Conservation (phyloP, 202 grass and related monocot species). For the Setaria italica region DNA sequence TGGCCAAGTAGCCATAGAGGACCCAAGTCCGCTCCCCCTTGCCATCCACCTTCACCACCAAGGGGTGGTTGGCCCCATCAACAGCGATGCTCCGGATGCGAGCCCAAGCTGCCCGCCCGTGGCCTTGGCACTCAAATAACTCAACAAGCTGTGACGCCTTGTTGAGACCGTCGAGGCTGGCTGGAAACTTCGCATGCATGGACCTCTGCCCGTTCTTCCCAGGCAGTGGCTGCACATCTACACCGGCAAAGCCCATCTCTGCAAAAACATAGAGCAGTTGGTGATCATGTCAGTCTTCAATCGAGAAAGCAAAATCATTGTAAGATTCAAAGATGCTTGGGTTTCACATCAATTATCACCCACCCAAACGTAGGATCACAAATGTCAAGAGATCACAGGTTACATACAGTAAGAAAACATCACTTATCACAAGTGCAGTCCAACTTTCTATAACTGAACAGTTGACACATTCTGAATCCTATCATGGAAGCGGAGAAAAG, state of each 20-base stretch:
- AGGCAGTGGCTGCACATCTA: conserved; percentile 49
- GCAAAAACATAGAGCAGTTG: conserved; percentile 29
- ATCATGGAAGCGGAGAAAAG: conserved; percentile 9
- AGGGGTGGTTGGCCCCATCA: conserved; percentile 43
- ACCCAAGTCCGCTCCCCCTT: conserved; percentile 60
- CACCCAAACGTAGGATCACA: background rate
- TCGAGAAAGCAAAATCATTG: background rate
- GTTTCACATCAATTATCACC: background rate
- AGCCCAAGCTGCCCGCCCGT: conserved; percentile 55
- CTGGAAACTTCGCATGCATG: conserved; percentile 62
- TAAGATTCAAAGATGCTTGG: background rate
- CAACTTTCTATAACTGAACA: background rate
- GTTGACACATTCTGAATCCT: conserved; percentile 8
- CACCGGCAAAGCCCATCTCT: conserved; percentile 70
- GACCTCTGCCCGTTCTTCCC: conserved; percentile 68
- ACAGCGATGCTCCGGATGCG: conserved; percentile 17
- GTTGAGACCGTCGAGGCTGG: conserved; percentile 60
- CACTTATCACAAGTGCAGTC: background rate
- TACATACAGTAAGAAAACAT: background rate
- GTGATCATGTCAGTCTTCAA: conserved; percentile 1
- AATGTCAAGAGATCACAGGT: conserved; percentile 13
- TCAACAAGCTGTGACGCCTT: conserved; percentile 64
- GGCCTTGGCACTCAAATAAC: conserved; percentile 54
- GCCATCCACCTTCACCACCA: conserved; percentile 52
- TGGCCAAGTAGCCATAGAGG: conserved; percentile 79